Conservation (phyloP, 108 stramenopile species). For the Tribonema minus region DNA sequence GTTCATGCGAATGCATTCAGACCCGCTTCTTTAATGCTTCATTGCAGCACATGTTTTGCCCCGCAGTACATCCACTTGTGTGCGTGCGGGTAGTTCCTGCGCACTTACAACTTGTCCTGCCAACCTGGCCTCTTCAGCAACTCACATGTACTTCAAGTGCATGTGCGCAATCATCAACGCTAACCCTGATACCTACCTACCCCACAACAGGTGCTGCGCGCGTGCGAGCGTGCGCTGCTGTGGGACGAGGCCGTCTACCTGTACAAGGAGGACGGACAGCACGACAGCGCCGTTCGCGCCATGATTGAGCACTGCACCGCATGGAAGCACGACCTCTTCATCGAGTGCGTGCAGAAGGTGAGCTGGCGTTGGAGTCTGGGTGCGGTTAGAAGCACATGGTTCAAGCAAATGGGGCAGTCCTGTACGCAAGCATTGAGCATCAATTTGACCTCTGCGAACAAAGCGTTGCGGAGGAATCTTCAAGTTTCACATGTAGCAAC, state of each 20-base stretch:
- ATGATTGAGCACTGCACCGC: constrained; percentile 94
- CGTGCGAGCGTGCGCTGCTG: constrained; percentile 93
- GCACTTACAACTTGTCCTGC: not conserved
- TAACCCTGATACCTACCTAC: too few species aligned
- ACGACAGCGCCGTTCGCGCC: constrained; percentile 91
- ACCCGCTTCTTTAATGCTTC: too few species aligned
- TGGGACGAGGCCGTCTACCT: constrained; percentile 93
- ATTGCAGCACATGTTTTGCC: too few species aligned
- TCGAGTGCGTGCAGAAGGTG: constrained; percentile 85
- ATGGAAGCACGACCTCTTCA: constrained; percentile 92
- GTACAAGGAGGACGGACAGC: constrained; percentile 94
- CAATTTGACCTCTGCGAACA: too few species aligned
- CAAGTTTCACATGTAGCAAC: too few species aligned
- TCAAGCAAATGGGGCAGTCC: too few species aligned
- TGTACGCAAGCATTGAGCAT: too few species aligned
- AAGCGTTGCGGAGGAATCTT: too few species aligned
- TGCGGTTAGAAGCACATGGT: too few species aligned
- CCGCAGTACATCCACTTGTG: too few species aligned
- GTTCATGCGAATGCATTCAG: too few species aligned
- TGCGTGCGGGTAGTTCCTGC: not conserved
- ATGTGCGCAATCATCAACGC: too few species aligned
- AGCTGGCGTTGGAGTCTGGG: not conserved
- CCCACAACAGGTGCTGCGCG: constrained; percentile 69
- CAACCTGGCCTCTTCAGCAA: not conserved
- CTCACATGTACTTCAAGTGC: not conserved